Evolutionary conservation across 306 rosid species (phyloP).

Genomic region (Notholithocarpus densiflorus): DNA sequence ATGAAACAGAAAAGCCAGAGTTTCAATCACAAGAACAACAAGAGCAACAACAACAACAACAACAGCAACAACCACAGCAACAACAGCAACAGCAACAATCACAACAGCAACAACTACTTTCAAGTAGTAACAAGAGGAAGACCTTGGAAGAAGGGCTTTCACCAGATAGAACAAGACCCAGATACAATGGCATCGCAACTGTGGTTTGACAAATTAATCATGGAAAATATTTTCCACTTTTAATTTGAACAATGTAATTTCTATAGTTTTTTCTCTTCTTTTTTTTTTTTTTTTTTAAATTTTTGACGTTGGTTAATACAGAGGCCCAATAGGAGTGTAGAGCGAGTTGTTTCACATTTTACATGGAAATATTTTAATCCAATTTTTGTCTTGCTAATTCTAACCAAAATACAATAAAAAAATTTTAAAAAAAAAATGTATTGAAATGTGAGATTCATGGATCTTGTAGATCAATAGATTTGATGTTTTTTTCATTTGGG

Average conservation of each 20-base stretch:
- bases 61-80: constrained; percentile 9
- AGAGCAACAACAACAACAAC: constrained; percentile 14
- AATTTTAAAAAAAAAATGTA: neutral
- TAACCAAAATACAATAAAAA: constrained; percentile 8
- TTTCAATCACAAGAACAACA: constrained; percentile 13
- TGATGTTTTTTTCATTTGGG: neutral
- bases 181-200: constrained; percentile 75
- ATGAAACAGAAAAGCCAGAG: constrained; percentile 26
- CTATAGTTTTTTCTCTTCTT: constrained; percentile 14
- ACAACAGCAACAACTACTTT: constrained; percentile 31
- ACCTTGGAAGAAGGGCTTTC: constrained; percentile 71
- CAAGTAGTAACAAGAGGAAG: constrained; percentile 72
- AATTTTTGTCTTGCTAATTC: constrained; percentile 49
- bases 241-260: constrained; percentile 35
- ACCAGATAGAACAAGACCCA: constrained; percentile 82
- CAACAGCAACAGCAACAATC: neutral
- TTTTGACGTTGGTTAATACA: constrained; percentile 44
- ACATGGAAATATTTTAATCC: constrained; percentile 56
- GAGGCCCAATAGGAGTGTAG: constrained; percentile 44
- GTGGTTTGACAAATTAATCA: constrained; percentile 40
- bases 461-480: neutral
- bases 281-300: constrained; percentile 6
- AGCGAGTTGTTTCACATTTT: constrained; percentile 50
- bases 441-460: constrained; percentile 3
- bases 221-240: constrained; percentile 22